Base-by-base conservation (phyloP, 1,284 basidiomycete genomes). In the Ganoderma multipileum region DNA sequence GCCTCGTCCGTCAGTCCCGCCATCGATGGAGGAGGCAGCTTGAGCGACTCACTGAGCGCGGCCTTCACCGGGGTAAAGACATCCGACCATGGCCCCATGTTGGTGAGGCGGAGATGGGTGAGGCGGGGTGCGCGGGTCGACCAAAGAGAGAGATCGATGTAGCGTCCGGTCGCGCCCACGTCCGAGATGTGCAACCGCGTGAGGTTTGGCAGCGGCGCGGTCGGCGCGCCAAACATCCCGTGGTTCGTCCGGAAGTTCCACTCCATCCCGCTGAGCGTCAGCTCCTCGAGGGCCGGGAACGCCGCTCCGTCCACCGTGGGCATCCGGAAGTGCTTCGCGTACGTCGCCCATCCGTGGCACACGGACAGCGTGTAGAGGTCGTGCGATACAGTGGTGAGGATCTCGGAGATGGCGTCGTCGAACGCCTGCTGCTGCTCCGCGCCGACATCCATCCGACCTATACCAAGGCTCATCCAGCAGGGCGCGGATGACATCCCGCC, bases 311-410 rank as follows among this genome's bases (percentile, higher is more conserved):
- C 47, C 47, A 50, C 11, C 9, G 47, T 14, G 11, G 47, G 47
- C 47, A 50, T 16, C 16, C 62, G 52, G 20, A 67, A 28, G 16
- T 55, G 57, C 26, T 64, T 47, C 18, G 63, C 58, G 26, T 41
- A 23, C 26, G 66, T 61, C 44, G 63, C 65, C 62, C 65, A 64
- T 18, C 62, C 61, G 39, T 67, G 61, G 26, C 66, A 65, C 42
- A 69, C 41, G 12, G 65, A 61, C 11, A 69, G 62, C 23, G 65
- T 64, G 57, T 23, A 38, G n/a, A 69, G 52, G 54, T 64, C 59
- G 20, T 47, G 38, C 7, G 62, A 62, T 20, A 69, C 65, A 11
- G 30, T 30, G 39, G 54, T 26, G 9, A 69, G 47, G 23, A 69
- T 39, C 20, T 41, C 62, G 16, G 63, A 42, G n/a, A 69, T n/a